phyloP scores from a whole-genome alignment of 306 rosid genomes.

The Prunus salicina region DNA sequence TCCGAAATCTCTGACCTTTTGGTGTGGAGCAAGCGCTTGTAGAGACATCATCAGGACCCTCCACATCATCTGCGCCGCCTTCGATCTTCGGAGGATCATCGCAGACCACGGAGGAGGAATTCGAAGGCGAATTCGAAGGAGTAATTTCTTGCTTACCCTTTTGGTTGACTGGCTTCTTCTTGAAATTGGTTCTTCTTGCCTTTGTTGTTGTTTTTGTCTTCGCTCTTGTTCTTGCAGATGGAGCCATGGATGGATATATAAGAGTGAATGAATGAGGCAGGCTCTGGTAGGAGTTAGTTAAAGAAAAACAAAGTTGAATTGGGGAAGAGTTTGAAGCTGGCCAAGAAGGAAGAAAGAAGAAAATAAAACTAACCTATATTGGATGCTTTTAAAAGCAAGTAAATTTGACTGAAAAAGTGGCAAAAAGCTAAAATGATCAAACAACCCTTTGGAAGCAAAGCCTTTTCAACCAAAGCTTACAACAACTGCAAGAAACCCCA shows the following conservation, averaged over 20 bases:
- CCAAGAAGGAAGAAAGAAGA: background rate
- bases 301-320: background rate
- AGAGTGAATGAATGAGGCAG: no score
- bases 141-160: slow-evolving; percentile 2
- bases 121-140: slow-evolving; percentile 24
- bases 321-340: background rate
- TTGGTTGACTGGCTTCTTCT: slow-evolving; percentile 22
- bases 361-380: background rate
- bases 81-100: slow-evolving; percentile 26
- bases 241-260: slow-evolving; percentile 44
- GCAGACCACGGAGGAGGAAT: slow-evolving; percentile 31
- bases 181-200: slow-evolving; percentile 29
- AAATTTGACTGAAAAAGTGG: slow-evolving; percentile 53
- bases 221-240: slow-evolving; percentile 40
- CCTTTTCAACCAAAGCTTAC: slow-evolving; percentile 13
- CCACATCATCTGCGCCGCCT: slow-evolving; percentile 19
- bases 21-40: slow-evolving; percentile 62
- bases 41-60: slow-evolving; percentile 36
- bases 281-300: background rate
- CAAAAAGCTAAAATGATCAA: slow-evolving; percentile 22
- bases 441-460: slow-evolving; percentile 29
- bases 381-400: slow-evolving; percentile 10
- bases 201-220: slow-evolving; percentile 8
- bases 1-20: slow-evolving; percentile 65
- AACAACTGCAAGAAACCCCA: background rate